Percentiles rank a stretch among this genome's conserved stretches.
Evolutionary conservation across 768 basidiomycete species (phyloP).

Genomic region (Pisolithus orientalis): DNA sequence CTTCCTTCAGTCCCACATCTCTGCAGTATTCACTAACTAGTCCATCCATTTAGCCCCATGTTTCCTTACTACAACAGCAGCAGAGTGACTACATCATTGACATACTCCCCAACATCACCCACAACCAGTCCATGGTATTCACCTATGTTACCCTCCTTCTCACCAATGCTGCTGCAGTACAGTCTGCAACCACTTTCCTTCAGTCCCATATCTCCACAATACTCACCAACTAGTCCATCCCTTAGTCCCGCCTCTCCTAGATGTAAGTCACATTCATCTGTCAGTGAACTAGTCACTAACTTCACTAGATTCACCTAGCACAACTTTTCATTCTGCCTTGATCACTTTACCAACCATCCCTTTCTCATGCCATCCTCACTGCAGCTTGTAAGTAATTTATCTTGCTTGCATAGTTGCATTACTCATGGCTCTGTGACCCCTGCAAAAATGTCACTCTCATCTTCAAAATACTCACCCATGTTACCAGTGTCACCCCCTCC

Average conservation of each 20-base stretch:
- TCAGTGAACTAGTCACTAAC: conserved; percentile 1
- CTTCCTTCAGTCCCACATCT: conserved; percentile 82
- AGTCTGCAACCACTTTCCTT: conserved; percentile 88
- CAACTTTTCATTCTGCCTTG: conserved; percentile 26
- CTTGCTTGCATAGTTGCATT: too few species aligned
- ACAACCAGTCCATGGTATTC: conserved; percentile 80
- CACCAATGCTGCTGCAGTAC: conserved; percentile 77
- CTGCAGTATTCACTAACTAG: conserved; percentile 77
- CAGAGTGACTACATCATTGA: conserved; percentile 68
- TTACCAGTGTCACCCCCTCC: conserved; percentile 76
- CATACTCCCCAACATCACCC: conserved; percentile 85
- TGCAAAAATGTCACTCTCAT: conserved; percentile 79
- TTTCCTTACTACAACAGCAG: conserved; percentile 73
- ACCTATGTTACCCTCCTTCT: conserved; percentile 78
- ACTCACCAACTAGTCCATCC: conserved; percentile 84
- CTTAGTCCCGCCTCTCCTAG: conserved; percentile 90
- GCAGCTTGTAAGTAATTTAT: conserved; percentile 54
- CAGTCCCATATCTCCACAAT: conserved; percentile 83
- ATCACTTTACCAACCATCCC: conserved; percentile 18
- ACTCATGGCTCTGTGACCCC: conserved; percentile 42
- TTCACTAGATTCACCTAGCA: conserved; percentile 71
- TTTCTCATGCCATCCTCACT: not conserved
- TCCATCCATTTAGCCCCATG: conserved; percentile 73
- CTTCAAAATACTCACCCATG: conserved; percentile 28
- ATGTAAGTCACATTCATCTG: conserved; percentile 44